Evolutionary conservation across 2,329 filamentous ascomycete genomes (phyloP).

Genomic region (Chaetomiaceae sp.): DNA sequence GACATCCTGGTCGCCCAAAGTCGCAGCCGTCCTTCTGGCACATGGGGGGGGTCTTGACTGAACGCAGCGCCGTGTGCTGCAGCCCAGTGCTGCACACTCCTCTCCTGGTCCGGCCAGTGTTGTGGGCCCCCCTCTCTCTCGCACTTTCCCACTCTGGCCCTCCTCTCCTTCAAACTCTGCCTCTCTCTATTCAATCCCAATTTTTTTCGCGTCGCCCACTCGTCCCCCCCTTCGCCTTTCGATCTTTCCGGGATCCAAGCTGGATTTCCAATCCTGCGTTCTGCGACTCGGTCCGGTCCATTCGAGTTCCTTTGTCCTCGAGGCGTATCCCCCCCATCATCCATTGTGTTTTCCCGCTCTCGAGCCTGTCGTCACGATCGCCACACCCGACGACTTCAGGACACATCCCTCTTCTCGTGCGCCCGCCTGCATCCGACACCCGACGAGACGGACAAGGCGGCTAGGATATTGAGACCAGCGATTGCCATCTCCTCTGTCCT

Average conservation of each 20-base stretch:
- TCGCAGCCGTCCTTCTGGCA: conserved; percentile 19
- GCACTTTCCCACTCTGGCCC: conserved; percentile 21
- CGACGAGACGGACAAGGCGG: not conserved
- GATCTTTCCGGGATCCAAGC: conserved; percentile 3
- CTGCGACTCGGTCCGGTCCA: conserved; percentile 22
- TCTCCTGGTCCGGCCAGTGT: conserved; percentile 18
- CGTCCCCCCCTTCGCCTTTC: conserved; percentile 13
- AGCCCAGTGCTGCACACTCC: conserved; percentile 8
- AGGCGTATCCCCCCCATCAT: conserved; percentile 26
- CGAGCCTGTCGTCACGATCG: conserved; percentile 17
- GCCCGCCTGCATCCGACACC: not conserved
- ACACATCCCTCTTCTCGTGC: not conserved
- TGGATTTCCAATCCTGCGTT: conserved; percentile 14
- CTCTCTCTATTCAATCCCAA: conserved; percentile 22
- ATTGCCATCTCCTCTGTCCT: not conserved
- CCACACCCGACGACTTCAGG: conserved; percentile 11
- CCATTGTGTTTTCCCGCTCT: conserved; percentile 23
- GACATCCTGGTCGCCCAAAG: conserved; percentile 14
- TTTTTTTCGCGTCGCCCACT: conserved; percentile 25
- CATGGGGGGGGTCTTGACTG: conserved; percentile 10
- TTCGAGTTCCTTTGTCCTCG: conserved; percentile 29
- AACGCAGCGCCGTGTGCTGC: conserved; percentile 17
- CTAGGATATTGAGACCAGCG: not conserved
- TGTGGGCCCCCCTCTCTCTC: conserved; percentile 27
- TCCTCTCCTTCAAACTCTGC: conserved; percentile 28